Conservation (phyloP, 805 yeast species). For the Ogataea dorogensis region DNA sequence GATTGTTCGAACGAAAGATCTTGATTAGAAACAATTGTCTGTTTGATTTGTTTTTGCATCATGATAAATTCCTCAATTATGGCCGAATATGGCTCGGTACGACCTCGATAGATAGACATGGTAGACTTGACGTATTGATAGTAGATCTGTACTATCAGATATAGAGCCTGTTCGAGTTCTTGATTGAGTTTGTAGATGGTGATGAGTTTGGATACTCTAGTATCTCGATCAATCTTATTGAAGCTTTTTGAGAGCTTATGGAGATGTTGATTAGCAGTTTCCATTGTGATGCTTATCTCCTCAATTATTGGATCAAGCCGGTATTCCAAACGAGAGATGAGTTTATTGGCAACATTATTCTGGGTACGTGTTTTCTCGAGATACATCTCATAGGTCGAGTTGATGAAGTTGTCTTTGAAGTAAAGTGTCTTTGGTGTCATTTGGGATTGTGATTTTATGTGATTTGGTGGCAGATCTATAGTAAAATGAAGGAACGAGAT, state of each 20-base stretch:
- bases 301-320: slow-evolving; percentile 9
- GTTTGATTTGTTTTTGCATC: slow-evolving; percentile 13
- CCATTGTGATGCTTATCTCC: slow-evolving; percentile 7
- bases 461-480: slow-evolving; percentile 11
- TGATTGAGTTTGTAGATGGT: slow-evolving; percentile 9
- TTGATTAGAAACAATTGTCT: slow-evolving; percentile 3
- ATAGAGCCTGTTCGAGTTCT: slow-evolving; percentile 5
- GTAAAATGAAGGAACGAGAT: slow-evolving; percentile 14
- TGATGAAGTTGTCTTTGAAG: slow-evolving; percentile 26
- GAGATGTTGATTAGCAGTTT: neutral
- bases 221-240: slow-evolving; percentile 12
- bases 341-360: slow-evolving; percentile 16
- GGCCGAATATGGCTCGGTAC: slow-evolving; percentile 1
- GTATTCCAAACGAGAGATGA: slow-evolving; percentile 20
- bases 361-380: slow-evolving; percentile 20
- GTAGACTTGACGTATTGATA: slow-evolving; percentile 4
- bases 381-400: slow-evolving; percentile 26
- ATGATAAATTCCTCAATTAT: slow-evolving; percentile 17
- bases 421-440: slow-evolving; percentile 26
- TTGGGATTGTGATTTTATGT: slow-evolving; percentile 2
- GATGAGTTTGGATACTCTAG: slow-evolving; percentile 9
- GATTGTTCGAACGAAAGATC: slow-evolving; percentile 15
- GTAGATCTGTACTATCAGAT: slow-evolving; percentile 3
- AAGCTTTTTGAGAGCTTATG: slow-evolving; percentile 7
- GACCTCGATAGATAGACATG: neutral